Evolutionary conservation across 2,329 filamentous ascomycete genomes (phyloP).

Genomic region (Fusarium sulawesiense): DNA sequence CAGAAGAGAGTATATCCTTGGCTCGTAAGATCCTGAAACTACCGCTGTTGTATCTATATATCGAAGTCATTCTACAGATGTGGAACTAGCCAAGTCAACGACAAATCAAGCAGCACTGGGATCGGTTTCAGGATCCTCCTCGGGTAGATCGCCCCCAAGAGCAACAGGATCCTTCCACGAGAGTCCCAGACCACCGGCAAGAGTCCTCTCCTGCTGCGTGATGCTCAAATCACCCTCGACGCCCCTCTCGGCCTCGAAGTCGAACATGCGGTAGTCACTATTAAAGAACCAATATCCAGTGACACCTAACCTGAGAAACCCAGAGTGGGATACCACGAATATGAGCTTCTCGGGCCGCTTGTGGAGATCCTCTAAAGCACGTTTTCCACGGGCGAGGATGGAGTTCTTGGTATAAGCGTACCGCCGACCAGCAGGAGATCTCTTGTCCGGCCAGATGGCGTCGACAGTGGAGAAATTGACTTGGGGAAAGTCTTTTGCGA

Average conservation of each 20-base stretch:
- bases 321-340: slow-evolving; percentile 73
- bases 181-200: slow-evolving; percentile 51
- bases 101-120: background rate
- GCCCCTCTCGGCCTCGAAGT: slow-evolving; percentile 54
- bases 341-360: slow-evolving; percentile 69
- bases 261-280: slow-evolving; percentile 73
- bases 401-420: slow-evolving; percentile 66
- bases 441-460: slow-evolving; percentile 72
- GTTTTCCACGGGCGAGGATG: slow-evolving; percentile 66
- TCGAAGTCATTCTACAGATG: background rate
- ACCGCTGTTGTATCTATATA: background rate
- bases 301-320: slow-evolving; percentile 69
- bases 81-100: background rate
- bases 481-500: slow-evolving; percentile 63
- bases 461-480: slow-evolving; percentile 69
- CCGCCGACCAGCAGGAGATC: slow-evolving; percentile 53
- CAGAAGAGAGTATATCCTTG: slow-evolving; percentile 20
- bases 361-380: slow-evolving; percentile 62
- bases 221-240: slow-evolving; percentile 50
- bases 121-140: slow-evolving; percentile 39
- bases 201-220: slow-evolving; percentile 58
- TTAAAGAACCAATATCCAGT: slow-evolving; percentile 68
- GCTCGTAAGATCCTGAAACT: slow-evolving; percentile 3
- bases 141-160: slow-evolving; percentile 55
- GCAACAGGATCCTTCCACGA: slow-evolving; percentile 52